Percentiles rank a stretch among this genome's conserved stretches.
Evolutionary conservation across 495 filamentous ascomycete genomes (phyloP).

Genomic region (Daldinia grandis): DNA sequence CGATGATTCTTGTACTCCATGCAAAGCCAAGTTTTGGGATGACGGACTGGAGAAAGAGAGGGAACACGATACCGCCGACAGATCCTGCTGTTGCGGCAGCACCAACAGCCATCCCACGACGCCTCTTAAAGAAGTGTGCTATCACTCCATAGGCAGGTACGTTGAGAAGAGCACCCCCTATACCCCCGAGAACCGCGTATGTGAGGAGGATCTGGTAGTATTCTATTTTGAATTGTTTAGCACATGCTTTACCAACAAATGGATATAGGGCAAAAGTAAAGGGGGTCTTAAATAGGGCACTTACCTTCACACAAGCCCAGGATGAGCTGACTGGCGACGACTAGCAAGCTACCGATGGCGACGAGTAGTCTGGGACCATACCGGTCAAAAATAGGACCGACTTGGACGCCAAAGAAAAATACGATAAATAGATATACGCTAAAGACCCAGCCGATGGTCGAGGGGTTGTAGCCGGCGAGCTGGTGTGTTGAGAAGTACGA

Average conservation of each 20-base stretch:
- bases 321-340: constrained; percentile 64
- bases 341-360: constrained; percentile 58
- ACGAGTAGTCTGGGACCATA: constrained; percentile 66
- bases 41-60: constrained; percentile 60
- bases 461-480: constrained; percentile 60
- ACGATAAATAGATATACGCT: constrained; percentile 69
- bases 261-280: constrained; percentile 4
- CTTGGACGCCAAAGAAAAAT: constrained; percentile 70
- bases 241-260: constrained; percentile 16
- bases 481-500: constrained; percentile 69
- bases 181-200: constrained; percentile 64
- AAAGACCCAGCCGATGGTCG: constrained; percentile 72
- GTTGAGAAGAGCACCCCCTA: constrained; percentile 66
- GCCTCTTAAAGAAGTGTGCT: constrained; percentile 70
- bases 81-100: constrained; percentile 67
- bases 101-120: constrained; percentile 70
- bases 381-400: constrained; percentile 73
- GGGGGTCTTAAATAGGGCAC: not conserved
- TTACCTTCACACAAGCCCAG: constrained; percentile 57
- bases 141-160: constrained; percentile 67
- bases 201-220: constrained; percentile 76
- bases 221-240: constrained; percentile 39
- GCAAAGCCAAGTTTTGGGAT: constrained; percentile 63
- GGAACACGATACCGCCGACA: constrained; percentile 69
- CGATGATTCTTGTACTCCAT: constrained; percentile 66